These are phyloP conservation scores for Alternaria solani DNA, from an alignment of 2,329 filamentous ascomycete genomes.

Conservation along the genomic window DNA sequence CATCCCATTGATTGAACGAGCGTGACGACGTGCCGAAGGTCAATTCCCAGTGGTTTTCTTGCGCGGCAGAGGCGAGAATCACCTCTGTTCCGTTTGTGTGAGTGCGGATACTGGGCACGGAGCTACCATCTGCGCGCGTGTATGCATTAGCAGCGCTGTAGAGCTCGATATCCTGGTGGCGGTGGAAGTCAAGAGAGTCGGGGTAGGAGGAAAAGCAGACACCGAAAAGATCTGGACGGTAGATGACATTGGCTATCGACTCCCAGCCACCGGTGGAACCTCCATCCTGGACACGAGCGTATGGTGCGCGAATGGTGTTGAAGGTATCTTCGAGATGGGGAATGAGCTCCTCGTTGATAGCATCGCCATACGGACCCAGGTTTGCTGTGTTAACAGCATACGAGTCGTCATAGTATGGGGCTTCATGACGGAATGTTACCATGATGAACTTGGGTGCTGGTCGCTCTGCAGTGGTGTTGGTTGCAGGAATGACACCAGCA, in stretches of 20 bases:
- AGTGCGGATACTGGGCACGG: slow-evolving; percentile 43
- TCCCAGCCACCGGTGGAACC: slow-evolving; percentile 52
- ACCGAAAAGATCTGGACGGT: slow-evolving; percentile 50
- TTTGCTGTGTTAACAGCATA: slow-evolving; percentile 53
- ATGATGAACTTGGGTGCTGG: slow-evolving; percentile 49
- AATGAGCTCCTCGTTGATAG: slow-evolving; percentile 53
- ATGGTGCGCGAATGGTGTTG: slow-evolving; percentile 48
- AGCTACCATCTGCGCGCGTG: slow-evolving; percentile 36
- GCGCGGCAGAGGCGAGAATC: slow-evolving; percentile 34
- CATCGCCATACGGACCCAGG: slow-evolving; percentile 51
- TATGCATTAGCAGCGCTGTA: slow-evolving; percentile 46
- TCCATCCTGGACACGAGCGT: slow-evolving; percentile 50
- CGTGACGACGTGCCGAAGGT: slow-evolving; percentile 48
- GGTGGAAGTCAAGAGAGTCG: slow-evolving; percentile 49
- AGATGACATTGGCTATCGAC: slow-evolving; percentile 48
- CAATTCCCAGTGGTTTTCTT: slow-evolving; percentile 52
- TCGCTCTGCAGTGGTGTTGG: slow-evolving; percentile 33
- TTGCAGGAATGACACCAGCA: slow-evolving; percentile 39
- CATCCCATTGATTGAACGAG: slow-evolving; percentile 49
- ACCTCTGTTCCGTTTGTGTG: slow-evolving; percentile 38
- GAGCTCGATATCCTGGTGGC: slow-evolving; percentile 49
- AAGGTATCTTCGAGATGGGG: slow-evolving; percentile 46
- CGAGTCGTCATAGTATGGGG: slow-evolving; percentile 51
- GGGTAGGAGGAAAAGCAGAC: slow-evolving; percentile 51
- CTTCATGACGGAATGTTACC: slow-evolving; percentile 51